Evolutionary conservation across 495 filamentous ascomycete genomes (phyloP).

Genomic region (Niebla homalea): DNA sequence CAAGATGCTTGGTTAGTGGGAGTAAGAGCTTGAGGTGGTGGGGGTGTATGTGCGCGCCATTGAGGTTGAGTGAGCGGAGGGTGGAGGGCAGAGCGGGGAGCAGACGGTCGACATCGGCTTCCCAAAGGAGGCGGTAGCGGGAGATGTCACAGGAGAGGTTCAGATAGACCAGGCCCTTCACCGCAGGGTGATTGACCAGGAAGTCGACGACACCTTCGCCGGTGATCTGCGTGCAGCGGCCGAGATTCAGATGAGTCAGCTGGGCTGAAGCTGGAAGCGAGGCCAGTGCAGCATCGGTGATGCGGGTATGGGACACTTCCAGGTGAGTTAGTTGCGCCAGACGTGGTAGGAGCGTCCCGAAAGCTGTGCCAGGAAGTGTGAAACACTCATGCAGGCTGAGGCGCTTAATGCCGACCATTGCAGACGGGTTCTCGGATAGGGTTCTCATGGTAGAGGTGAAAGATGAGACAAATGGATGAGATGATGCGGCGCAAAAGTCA

Average conservation of each 20-base stretch:
- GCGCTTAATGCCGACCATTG: constrained; percentile 46
- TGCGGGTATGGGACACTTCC: constrained; percentile 65
- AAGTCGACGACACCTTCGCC: constrained; percentile 58
- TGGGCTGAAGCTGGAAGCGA: constrained; percentile 58
- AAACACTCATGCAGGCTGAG: constrained; percentile 75
- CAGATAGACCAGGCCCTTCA: constrained; percentile 52
- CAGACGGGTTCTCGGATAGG: constrained; percentile 30
- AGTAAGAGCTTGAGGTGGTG: constrained; percentile 51
- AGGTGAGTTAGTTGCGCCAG: constrained; percentile 61
- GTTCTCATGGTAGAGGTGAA: constrained; percentile 35
- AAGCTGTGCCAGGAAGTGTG: constrained; percentile 52
- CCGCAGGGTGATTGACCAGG: constrained; percentile 58
- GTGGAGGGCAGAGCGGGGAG: constrained; percentile 55
- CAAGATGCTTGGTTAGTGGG: constrained; percentile 64
- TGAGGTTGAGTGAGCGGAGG: constrained; percentile 64
- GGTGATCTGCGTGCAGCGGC: constrained; percentile 60
- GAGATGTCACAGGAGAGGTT: constrained; percentile 65
- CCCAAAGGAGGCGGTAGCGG: constrained; percentile 57
- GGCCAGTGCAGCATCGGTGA: constrained; percentile 58
- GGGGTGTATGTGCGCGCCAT: constrained; percentile 55
- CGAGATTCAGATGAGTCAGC: constrained; percentile 70
- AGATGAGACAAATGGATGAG: constrained; percentile 52
- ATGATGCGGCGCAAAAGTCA: constrained; percentile 71
- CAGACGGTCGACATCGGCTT: constrained; percentile 49
- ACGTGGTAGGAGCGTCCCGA: constrained; percentile 57